Conservation (phyloP, 129 eudicot species). For the Helianthus tuberosus region DNA sequence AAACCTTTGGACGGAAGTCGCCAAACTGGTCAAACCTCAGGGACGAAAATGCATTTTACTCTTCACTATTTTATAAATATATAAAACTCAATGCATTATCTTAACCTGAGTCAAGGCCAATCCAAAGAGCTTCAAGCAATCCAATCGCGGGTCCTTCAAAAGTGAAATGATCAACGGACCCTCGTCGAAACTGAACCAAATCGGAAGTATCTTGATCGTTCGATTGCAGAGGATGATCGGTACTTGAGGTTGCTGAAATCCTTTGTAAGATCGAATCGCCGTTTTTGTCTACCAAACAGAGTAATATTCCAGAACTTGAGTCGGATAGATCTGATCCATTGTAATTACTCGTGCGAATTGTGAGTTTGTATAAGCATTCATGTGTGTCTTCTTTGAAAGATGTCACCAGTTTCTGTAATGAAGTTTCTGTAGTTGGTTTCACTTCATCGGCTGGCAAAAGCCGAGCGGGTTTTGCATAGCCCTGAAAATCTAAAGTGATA, state of each 20-base stretch:
- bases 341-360: conserved; percentile 61
- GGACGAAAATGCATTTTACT: too few relatives aligned
- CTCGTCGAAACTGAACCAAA: conserved; percentile 56
- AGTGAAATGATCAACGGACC: conserved; percentile 64
- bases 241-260: conserved; percentile 48
- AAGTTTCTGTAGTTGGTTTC: conserved; percentile 42
- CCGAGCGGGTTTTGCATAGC: conserved; percentile 73
- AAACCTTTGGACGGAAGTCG: too few relatives aligned
- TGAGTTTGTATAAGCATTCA: conserved; percentile 60
- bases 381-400: conserved; percentile 40
- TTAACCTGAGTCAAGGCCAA: conserved; percentile 86
- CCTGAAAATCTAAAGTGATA: conserved; percentile 79
- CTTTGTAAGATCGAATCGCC: conserved; percentile 84
- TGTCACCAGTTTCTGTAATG: conserved; percentile 38
- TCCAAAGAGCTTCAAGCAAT: conserved; percentile 73
- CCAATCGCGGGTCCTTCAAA: conserved; percentile 77
- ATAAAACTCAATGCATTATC: conserved; percentile 7
- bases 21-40: too few relatives aligned
- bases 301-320: conserved; percentile 58
- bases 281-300: conserved; percentile 79
- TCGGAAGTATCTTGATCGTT: conserved; percentile 34
- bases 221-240: conserved; percentile 28
- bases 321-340: conserved; percentile 77
- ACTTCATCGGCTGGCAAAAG: conserved; percentile 71
- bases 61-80: not conserved